phyloP scores from a whole-genome alignment of 164 flowering plant species.

The Santalum album region DNA sequence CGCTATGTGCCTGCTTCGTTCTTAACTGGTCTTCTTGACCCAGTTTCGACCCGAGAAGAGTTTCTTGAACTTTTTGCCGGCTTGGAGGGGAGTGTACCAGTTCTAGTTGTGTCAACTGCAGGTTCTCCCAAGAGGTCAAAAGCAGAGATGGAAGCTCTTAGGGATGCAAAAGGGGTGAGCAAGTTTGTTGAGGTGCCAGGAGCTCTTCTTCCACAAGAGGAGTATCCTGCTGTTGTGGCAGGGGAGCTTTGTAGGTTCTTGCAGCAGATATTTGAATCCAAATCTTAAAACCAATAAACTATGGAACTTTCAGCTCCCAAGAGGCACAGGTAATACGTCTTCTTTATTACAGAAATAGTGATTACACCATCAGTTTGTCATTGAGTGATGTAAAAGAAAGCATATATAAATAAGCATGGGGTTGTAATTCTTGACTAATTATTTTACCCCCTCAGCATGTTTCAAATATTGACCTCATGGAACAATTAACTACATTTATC shows the following conservation, averaged over 20 bases:
- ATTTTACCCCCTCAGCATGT: no score
- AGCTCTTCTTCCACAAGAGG: constrained; percentile 94
- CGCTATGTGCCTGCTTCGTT: constrained; percentile 93
- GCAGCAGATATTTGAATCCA: constrained; percentile 34
- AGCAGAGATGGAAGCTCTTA: constrained; percentile 93
- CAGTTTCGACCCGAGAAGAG: constrained; percentile 71
- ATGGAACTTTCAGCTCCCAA: no score
- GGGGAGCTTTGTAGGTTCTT: constrained; percentile 68
- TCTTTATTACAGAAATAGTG: no score
- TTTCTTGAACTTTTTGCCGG: constrained; percentile 59
- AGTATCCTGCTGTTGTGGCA: constrained; percentile 68
- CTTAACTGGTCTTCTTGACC: constrained; percentile 90
- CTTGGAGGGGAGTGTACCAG: constrained; percentile 52
- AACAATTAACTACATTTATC: no score
- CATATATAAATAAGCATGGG: no score
- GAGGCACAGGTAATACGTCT: no score
- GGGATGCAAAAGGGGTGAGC: constrained; percentile 68
- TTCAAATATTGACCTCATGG: no score
- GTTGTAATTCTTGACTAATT: no score
- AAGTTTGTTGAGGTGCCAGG: constrained; percentile 83
- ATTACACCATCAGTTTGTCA: no score
- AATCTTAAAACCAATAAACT: background rate
- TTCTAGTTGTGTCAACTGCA: constrained; percentile 58
- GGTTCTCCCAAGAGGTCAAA: constrained; percentile 85
- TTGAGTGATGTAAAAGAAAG: no score